Percentiles rank a stretch among this genome's conserved stretches.
Conservation (phyloP, 495 filamentous ascomycete genomes). For the Trichoderma asperelloides region DNA sequence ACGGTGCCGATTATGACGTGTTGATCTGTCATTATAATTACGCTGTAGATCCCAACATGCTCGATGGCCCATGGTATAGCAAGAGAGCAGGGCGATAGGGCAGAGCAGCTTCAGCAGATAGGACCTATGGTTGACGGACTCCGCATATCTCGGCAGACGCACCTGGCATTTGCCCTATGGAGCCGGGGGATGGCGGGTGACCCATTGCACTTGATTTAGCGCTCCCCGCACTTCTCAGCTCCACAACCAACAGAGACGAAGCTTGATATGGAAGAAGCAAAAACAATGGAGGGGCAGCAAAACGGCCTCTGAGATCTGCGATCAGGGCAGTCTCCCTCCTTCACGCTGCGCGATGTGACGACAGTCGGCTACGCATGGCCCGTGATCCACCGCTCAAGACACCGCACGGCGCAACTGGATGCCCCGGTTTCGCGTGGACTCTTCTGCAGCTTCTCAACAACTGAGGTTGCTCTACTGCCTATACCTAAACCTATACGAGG, state of each 20-base stretch:
- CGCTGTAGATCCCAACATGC: background rate
- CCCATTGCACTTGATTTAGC: background rate
- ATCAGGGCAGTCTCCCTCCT: background rate
- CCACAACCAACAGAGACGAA: background rate
- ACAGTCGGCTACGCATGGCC: background rate
- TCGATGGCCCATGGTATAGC: background rate
- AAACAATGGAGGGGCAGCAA: background rate
- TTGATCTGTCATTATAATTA: background rate
- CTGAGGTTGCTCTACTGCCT: background rate
- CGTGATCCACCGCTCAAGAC: background rate
- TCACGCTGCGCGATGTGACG: background rate
- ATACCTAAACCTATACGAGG: background rate
- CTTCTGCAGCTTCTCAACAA: background rate
- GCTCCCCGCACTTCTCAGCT: constrained; percentile 1
- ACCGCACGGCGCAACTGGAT: background rate
- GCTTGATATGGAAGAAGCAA: background rate
- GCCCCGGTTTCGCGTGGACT: background rate
- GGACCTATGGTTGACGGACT: background rate
- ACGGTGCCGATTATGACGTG: background rate
- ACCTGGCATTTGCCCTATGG: background rate
- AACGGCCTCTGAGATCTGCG: background rate
- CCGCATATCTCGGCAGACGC: background rate
- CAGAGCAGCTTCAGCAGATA: background rate
- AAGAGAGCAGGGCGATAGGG: background rate
- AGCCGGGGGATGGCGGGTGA: background rate